phyloP scores from a whole-genome alignment of 2,329 filamentous ascomycete genomes.

The Penicillium sp. region DNA sequence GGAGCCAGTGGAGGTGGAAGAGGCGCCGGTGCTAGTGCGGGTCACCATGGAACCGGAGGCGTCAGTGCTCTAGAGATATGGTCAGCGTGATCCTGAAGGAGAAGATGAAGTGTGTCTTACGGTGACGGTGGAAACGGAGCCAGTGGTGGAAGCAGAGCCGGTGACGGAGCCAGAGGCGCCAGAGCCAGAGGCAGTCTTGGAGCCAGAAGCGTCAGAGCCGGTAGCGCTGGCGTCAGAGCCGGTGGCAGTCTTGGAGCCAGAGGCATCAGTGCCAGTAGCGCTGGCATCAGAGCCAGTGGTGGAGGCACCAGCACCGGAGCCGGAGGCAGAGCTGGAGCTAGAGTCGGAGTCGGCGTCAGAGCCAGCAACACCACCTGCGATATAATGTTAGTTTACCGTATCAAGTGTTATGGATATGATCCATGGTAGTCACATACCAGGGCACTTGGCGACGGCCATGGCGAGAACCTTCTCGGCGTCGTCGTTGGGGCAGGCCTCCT shows the following conservation, averaged over 20 bases:
- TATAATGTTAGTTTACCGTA: conserved; percentile 3
- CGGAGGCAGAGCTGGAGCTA: not conserved
- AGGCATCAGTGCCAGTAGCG: not conserved
- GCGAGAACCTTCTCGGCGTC: conserved; percentile 27
- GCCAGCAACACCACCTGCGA: conserved; percentile 10
- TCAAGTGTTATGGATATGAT: not conserved
- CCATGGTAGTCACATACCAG: conserved; percentile 15
- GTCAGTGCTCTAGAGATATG: not conserved
- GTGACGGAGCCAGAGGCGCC: conserved; percentile 3
- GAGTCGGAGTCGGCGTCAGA: conserved; percentile 5
- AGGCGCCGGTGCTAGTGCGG: conserved; percentile 1
- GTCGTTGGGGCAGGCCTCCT: conserved; percentile 36
- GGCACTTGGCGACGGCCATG: conserved; percentile 32
- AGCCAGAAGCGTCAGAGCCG: conserved; percentile 8
- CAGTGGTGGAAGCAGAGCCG: conserved; percentile 9
- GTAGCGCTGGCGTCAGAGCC: not conserved
- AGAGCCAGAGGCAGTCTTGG: conserved; percentile 9
- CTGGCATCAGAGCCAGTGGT: not conserved
- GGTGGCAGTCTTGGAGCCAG: not conserved
- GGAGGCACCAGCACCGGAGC: not conserved
- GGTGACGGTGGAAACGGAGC: not conserved
- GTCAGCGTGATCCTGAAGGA: not conserved
- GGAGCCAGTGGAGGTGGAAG: conserved; percentile 4
- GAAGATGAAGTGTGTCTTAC: not conserved
- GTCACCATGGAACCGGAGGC: conserved; percentile 1